Percentiles rank a stretch among this genome's conserved stretches.
Conservation (phyloP, 352 stramenopile species). For the Aphanomyces euteiches region DNA sequence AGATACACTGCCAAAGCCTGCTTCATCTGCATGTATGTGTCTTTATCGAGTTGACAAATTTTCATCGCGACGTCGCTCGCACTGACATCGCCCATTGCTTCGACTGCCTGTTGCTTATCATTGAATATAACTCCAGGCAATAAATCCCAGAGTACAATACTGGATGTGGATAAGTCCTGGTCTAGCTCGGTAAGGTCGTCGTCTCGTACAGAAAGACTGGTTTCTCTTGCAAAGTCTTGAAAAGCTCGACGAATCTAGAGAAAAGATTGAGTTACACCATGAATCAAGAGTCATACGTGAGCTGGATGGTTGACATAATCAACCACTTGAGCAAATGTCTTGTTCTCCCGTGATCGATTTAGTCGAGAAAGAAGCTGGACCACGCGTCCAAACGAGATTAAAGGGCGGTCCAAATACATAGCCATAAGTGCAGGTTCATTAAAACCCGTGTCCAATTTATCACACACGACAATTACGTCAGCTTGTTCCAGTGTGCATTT, state of each 20-base stretch:
- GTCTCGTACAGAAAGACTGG: neutral
- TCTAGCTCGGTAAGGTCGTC: neutral
- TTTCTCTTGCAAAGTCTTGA: constrained; percentile 29
- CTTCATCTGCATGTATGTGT: constrained; percentile 5
- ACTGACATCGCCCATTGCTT: neutral
- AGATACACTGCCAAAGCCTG: constrained; percentile 1
- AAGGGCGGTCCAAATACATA: constrained; percentile 82
- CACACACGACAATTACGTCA: constrained; percentile 78
- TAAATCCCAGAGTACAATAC: constrained; percentile 7
- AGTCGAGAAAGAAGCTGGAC: constrained; percentile 82
- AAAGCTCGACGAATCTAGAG: constrained; percentile 47
- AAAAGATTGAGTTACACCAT: neutral
- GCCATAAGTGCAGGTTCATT: constrained; percentile 66
- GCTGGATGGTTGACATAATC: constrained; percentile 1
- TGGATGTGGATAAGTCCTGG: constrained; percentile 1
- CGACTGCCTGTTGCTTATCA: neutral
- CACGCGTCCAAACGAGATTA: constrained; percentile 56
- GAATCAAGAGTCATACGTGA: neutral
- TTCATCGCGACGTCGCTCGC: neutral
- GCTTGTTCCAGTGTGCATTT: constrained; percentile 49
- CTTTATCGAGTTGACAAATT: neutral
- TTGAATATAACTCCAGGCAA: constrained; percentile 12
- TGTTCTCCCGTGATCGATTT: constrained; percentile 47
- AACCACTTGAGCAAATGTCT: constrained; percentile 36
- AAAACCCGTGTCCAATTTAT: constrained; percentile 84